Conservation (phyloP, 2,329 filamentous ascomycete species). For the Fusarium chlamydosporum region DNA sequence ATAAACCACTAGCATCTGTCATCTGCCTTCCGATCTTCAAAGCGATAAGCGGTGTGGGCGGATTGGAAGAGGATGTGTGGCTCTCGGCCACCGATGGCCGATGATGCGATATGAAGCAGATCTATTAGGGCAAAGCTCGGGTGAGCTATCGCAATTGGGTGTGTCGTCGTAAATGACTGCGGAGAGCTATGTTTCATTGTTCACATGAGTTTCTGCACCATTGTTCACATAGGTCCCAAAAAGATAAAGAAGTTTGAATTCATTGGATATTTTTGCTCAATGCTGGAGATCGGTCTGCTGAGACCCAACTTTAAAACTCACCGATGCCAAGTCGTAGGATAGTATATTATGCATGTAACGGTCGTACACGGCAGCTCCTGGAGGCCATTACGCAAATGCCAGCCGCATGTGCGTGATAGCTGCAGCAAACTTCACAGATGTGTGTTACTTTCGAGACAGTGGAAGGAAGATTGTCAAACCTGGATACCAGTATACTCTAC, state of each 20-base stretch:
- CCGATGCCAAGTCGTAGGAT: slow-evolving; percentile 34
- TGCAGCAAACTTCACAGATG: slow-evolving; percentile 16
- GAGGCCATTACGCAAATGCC: slow-evolving; percentile 5
- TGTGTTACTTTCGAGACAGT: slow-evolving; percentile 10
- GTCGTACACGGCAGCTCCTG: slow-evolving; percentile 19
- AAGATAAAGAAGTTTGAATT: slow-evolving; percentile 44
- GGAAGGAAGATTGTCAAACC: not conserved
- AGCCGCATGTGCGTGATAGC: slow-evolving; percentile 13
- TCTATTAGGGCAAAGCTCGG: slow-evolving; percentile 5
- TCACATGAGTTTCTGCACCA: slow-evolving; percentile 14
- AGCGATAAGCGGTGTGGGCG: slow-evolving; percentile 36
- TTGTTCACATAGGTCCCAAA: not conserved
- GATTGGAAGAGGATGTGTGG: slow-evolving; percentile 4
- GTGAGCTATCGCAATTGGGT: not conserved
- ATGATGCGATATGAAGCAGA: slow-evolving; percentile 24
- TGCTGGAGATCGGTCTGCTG: slow-evolving; percentile 37
- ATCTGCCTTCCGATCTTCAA: slow-evolving; percentile 30
- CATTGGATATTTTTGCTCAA: slow-evolving; percentile 35
- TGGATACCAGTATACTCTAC: not conserved
- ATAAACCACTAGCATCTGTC: slow-evolving; percentile 25
- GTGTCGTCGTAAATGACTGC: not conserved
- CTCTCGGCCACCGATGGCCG: slow-evolving; percentile 4
- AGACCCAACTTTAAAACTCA: slow-evolving; percentile 24
- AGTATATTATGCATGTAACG: slow-evolving; percentile 13
- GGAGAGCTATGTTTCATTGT: slow-evolving; percentile 13